A percentile compares a stretch with the other conserved stretches of the same genome.
These are phyloP conservation scores for Paxillus rubicundulus DNA, from an alignment of 768 basidiomycete genomes.

Conservation along the genomic window DNA sequence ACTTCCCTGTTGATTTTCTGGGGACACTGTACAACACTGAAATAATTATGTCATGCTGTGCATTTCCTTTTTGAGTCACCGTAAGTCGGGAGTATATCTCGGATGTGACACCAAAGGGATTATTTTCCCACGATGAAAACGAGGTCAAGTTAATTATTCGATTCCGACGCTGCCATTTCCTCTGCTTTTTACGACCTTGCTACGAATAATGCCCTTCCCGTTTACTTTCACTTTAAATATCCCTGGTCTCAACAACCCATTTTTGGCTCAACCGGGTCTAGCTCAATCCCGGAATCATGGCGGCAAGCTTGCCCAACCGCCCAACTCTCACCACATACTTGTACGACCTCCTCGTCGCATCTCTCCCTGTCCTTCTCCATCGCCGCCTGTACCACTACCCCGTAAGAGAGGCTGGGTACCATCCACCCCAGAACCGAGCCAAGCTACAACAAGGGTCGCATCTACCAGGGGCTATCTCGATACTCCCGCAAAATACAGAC, in stretches of 20 bases:
- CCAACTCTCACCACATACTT: conserved; percentile 21
- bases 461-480: conserved; percentile 67
- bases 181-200: conserved; percentile 19
- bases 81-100: too few relatives aligned
- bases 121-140: too few relatives aligned
- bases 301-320: conserved; percentile 8
- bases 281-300: conserved; percentile 26
- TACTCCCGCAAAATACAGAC: conserved; percentile 61
- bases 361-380: conserved; percentile 22
- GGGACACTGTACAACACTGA: too few relatives aligned
- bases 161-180: background rate
- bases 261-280: conserved; percentile 35
- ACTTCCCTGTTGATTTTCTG: too few relatives aligned
- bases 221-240: conserved; percentile 71
- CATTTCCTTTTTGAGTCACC: too few relatives aligned
- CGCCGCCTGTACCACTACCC: conserved; percentile 40
- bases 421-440: conserved; percentile 52
- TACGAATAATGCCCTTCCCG: conserved; percentile 51
- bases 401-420: conserved; percentile 78
- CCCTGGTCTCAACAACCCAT: conserved; percentile 68
- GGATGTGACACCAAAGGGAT: too few relatives aligned
- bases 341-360: conserved; percentile 19
- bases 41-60: too few relatives aligned
- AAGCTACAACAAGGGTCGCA: conserved; percentile 48
- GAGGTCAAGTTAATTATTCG: too few relatives aligned